A percentile compares a stretch with the other conserved stretches of the same genome.
phyloP scores from a whole-genome alignment of 2,329 filamentous ascomycete genomes.

The Dothiorella sarmentorum region DNA sequence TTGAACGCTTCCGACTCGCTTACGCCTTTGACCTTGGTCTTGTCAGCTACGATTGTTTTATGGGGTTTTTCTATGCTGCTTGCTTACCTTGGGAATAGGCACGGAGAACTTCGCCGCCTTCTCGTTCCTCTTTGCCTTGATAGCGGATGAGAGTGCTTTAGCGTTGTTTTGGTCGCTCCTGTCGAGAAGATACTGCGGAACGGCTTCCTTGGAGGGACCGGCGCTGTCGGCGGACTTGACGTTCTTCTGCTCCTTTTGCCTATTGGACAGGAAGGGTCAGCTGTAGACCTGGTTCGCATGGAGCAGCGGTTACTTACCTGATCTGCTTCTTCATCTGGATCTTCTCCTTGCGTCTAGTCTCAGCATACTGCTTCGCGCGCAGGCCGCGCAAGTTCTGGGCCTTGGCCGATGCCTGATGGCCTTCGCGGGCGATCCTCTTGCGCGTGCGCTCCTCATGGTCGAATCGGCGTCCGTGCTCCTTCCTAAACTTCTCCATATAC shows the following conservation, averaged over 20 bases:
- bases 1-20: conserved; percentile 97
- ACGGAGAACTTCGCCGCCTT: conserved; percentile 93
- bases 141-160: conserved; percentile 75
- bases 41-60: too few species aligned
- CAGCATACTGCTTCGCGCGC: conserved; percentile 86
- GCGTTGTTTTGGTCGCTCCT: conserved; percentile 65
- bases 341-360: conserved; percentile 93
- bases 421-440: conserved; percentile 84
- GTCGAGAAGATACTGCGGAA: conserved; percentile 93
- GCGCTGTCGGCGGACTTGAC: conserved; percentile 79
- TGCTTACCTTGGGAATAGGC: conserved; percentile 80
- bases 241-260: conserved; percentile 91
- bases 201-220: conserved; percentile 74
- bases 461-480: conserved; percentile 55
- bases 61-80: too few species aligned
- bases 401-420: conserved; percentile 81
- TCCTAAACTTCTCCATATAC: conserved; percentile 71
- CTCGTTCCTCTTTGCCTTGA: conserved; percentile 87
- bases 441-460: conserved; percentile 86
- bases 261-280: too few species aligned
- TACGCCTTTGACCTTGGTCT: conserved; percentile 80
- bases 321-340: conserved; percentile 51
- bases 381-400: conserved; percentile 91
- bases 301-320: too few species aligned
- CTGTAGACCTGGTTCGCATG: too few species aligned